Base-by-base conservation (phyloP, 2,329 filamentous ascomycete species). In the Penicillium sp. region DNA sequence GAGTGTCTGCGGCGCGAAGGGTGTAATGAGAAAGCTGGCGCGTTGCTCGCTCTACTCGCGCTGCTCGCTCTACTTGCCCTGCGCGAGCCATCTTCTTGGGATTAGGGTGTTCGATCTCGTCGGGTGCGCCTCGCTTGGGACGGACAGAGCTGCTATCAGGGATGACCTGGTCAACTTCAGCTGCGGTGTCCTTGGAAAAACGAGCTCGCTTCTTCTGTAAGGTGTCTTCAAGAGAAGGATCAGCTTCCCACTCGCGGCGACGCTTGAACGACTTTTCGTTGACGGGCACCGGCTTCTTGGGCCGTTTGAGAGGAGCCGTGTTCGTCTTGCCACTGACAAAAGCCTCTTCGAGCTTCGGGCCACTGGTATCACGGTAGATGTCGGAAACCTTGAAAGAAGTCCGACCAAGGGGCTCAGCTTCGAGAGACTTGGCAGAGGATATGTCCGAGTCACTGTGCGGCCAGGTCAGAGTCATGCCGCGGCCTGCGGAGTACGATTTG, bases 401-500 rank as follows among this genome's bases (percentile, higher is more conserved):
- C 29, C 64, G 62, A n/a, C 57, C 58, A 44, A 61, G 60, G 18
- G 64, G 63, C 46, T 71, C 68, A 41, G 60, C 61, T 33, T 68
- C 64, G 29, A 71, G 54, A 4, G 72, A 71, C 37, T 70, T 67
- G 8, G 67, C 67, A 7, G 71, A 69, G 31, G 72, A 73, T 20
- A 73, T 50, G 10, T 68, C 72, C 13, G 70, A 72, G 10, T 64
- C 62, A 18, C 64, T 71, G 35, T 44, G 27, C 32, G 42, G 25
- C n/a, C 38, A 41, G 7, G 39, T n/a, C 23, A 44, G 32, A 27
- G 44, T 10, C 29, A 5, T 32, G 27, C n/a, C 37, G 24, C 28
- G 32, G 1, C 46, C 27, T 9, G 42, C 28, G 10, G 24, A 8
- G 49, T 54, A 49, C 6, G 41, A 51, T 23, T 50, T 20, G 39